phyloP scores from a whole-genome alignment of 306 rosid genomes.

The Senna tora region DNA sequence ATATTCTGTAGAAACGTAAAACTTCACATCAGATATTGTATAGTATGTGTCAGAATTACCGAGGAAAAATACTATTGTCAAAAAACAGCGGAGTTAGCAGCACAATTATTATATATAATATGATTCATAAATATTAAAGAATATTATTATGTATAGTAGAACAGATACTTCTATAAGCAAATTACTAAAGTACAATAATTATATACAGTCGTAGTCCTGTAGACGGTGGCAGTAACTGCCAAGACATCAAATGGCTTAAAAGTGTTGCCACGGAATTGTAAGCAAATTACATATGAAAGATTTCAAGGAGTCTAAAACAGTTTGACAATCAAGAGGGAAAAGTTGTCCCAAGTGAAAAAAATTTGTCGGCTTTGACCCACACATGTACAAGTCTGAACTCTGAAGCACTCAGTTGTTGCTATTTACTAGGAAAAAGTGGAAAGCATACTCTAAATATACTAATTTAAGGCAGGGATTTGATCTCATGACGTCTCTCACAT shows the following conservation, averaged over 20 bases:
- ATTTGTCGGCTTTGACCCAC: neutral
- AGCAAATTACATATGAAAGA: neutral
- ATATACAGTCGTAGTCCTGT: too few species aligned
- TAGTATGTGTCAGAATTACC: neutral
- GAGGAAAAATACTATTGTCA: neutral
- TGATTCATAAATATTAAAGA: too few species aligned
- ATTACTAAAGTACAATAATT: too few species aligned
- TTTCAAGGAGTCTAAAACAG: neutral
- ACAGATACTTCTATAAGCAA: too few species aligned
- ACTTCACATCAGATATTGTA: slow-evolving; percentile 26
- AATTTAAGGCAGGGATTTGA: neutral
- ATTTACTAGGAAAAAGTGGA: neutral
- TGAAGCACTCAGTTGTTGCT: neutral
- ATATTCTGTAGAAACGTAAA: slow-evolving; percentile 42
- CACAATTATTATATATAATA: neutral
- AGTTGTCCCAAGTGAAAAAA: neutral
- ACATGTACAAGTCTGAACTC: neutral
- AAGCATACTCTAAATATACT: neutral
- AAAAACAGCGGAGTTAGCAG: neutral
- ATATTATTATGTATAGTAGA: too few species aligned
- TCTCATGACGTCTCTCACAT: neutral
- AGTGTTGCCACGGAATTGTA: neutral
- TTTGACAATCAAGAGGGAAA: neutral
- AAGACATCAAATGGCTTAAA: neutral
- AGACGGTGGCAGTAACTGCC: slow-evolving; percentile 21